These are phyloP conservation scores for Triticum dicoccoides DNA, from an alignment of 176 grass and related monocot species.

Conservation along the genomic window DNA sequence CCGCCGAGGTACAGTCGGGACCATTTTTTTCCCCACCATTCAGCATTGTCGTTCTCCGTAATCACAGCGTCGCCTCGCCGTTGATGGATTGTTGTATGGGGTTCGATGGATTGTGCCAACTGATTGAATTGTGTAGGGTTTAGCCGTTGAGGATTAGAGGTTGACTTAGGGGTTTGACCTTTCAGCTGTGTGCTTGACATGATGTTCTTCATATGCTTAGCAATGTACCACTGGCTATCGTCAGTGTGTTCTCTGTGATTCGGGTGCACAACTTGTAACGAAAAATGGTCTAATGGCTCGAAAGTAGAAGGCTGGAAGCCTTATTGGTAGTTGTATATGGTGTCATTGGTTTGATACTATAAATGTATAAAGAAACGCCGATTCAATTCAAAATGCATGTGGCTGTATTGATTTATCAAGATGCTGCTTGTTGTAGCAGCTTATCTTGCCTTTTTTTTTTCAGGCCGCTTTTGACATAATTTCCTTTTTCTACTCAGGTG, in stretches of 20 bases:
- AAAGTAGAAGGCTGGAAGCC: background rate
- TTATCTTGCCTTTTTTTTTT: slow-evolving; percentile 7
- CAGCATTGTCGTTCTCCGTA: background rate
- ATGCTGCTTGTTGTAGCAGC: background rate
- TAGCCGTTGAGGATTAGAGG: background rate
- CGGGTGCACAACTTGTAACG: background rate
- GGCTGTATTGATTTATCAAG: background rate
- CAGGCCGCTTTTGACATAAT: background rate
- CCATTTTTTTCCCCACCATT: background rate
- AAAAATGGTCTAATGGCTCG: background rate
- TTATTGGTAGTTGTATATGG: background rate
- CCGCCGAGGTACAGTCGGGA: slow-evolving; percentile 60
- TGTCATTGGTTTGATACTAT: background rate
- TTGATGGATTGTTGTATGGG: background rate
- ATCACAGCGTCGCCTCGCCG: background rate
- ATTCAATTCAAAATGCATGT: background rate
- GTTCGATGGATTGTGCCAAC: background rate
- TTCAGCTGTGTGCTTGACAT: background rate
- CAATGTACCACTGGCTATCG: background rate
- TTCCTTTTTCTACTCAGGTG: slow-evolving; percentile 48
- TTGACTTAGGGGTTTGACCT: background rate
- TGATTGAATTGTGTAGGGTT: background rate
- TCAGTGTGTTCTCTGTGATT: background rate
- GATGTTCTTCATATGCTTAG: background rate
- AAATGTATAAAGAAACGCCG: background rate